phyloP scores from a whole-genome alignment of 164 flowering plant genomes.

The Buxus sempervirens region DNA sequence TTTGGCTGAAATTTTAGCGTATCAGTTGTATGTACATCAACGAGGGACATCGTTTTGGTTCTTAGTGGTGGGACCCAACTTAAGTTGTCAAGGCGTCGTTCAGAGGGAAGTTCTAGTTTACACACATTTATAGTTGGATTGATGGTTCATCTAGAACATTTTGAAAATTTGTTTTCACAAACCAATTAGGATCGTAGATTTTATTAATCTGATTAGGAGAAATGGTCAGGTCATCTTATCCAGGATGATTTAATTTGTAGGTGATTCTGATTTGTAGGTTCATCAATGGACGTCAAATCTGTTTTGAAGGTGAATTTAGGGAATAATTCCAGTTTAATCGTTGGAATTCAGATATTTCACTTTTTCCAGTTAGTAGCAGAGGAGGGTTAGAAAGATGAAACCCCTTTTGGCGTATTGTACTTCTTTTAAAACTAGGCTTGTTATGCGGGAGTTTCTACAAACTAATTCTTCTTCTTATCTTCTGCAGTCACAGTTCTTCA shows the following conservation, averaged over 20 bases:
- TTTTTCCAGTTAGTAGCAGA: too few species aligned
- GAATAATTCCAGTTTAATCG: not conserved
- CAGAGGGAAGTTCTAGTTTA: too few species aligned
- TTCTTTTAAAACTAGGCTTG: not conserved
- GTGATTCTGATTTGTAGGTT: not conserved
- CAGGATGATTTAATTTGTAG: not conserved
- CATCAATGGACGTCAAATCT: not conserved
- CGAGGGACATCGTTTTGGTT: too few species aligned
- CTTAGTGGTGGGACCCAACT: too few species aligned
- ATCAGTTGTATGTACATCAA: too few species aligned
- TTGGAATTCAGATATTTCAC: not conserved
- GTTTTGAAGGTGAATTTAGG: not conserved
- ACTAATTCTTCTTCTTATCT: slow-evolving; percentile 1
- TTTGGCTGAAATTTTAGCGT: too few species aligned
- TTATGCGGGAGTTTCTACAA: not conserved
- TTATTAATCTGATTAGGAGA: not conserved
- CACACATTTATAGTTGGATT: too few species aligned
- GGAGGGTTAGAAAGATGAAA: too few species aligned
- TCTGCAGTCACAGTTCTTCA: slow-evolving; percentile 57
- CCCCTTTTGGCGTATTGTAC: not conserved
- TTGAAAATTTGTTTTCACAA: too few species aligned
- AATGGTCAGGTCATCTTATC: not conserved
- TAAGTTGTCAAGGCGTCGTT: too few species aligned
- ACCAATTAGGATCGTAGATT: not conserved
- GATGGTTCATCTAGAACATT: too few species aligned